Evolutionary conservation across 2,329 filamentous ascomycete genomes (phyloP).

Genomic region (Diaporthe caulivora): DNA sequence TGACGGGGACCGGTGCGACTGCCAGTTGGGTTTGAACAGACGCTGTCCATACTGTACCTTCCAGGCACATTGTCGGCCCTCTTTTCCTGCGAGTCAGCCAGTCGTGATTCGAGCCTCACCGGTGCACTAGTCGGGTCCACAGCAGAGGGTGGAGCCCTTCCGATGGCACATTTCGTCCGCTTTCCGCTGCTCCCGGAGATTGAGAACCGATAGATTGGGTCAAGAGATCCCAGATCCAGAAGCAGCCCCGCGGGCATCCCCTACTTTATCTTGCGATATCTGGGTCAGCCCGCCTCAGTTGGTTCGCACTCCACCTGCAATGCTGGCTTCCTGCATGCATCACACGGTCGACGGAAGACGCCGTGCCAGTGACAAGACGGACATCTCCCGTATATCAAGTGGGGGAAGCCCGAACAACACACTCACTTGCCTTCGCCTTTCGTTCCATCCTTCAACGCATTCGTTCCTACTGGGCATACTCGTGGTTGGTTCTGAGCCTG

Average conservation of each 20-base stretch:
- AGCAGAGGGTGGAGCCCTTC: background rate
- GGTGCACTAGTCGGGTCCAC: conserved; percentile 9
- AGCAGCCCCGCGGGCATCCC: conserved; percentile 6
- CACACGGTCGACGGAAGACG: background rate
- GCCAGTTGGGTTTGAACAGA: background rate
- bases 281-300: background rate
- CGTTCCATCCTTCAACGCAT: background rate
- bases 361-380: background rate
- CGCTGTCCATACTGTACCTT: background rate
- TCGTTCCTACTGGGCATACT: background rate
- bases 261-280: conserved; percentile 5
- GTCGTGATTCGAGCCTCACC: conserved; percentile 6
- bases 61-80: background rate
- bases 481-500: background rate
- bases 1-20: background rate
- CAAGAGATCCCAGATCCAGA: conserved; percentile 7
- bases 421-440: background rate
- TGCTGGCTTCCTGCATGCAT: background rate
- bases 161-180: background rate
- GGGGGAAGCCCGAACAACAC: background rate
- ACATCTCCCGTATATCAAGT: background rate
- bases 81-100: conserved; percentile 17
- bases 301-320: background rate
- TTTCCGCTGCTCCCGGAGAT: conserved; percentile 17
- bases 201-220: conserved; percentile 23